phyloP scores from a whole-genome alignment of 2,329 filamentous ascomycete species.

The Lasiodiplodia theobromae region DNA sequence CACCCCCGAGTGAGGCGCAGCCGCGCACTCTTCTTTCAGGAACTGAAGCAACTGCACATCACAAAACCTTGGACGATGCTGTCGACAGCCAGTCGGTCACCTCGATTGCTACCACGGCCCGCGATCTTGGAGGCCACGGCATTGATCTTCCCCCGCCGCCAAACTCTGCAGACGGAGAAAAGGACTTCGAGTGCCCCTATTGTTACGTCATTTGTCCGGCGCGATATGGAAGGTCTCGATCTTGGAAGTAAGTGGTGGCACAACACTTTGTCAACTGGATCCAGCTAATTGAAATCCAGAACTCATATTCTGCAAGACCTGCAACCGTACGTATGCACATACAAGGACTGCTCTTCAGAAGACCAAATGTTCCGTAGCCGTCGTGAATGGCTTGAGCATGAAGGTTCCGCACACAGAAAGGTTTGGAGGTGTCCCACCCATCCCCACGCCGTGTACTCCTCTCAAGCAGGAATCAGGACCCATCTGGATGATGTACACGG shows the following conservation, averaged over 20 bases:
- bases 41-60: constrained; percentile 46
- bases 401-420: constrained; percentile 44
- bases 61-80: constrained; percentile 47
- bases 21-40: constrained; percentile 45
- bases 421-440: constrained; percentile 48
- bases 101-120: constrained; percentile 46
- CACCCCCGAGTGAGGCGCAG: constrained; percentile 42
- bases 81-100: constrained; percentile 46
- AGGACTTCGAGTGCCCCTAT: constrained; percentile 49
- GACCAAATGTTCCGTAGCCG: constrained; percentile 46
- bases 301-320: constrained; percentile 47
- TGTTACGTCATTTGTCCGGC: constrained; percentile 49
- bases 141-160: constrained; percentile 46
- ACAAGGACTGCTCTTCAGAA: constrained; percentile 39
- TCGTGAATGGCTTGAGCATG: constrained; percentile 47
- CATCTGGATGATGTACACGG: constrained; percentile 42
- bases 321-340: constrained; percentile 48
- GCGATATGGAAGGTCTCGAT: constrained; percentile 42
- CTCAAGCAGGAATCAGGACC: constrained; percentile 37
- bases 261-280: not conserved
- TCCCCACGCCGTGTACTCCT: constrained; percentile 39
- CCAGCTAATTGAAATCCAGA: constrained; percentile 22
- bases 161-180: constrained; percentile 40
- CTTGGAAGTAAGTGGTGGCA: constrained; percentile 38
- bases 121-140: constrained; percentile 43